Conservation (phyloP, 2,329 filamentous ascomycete species). For the Phialophora tarda region DNA sequence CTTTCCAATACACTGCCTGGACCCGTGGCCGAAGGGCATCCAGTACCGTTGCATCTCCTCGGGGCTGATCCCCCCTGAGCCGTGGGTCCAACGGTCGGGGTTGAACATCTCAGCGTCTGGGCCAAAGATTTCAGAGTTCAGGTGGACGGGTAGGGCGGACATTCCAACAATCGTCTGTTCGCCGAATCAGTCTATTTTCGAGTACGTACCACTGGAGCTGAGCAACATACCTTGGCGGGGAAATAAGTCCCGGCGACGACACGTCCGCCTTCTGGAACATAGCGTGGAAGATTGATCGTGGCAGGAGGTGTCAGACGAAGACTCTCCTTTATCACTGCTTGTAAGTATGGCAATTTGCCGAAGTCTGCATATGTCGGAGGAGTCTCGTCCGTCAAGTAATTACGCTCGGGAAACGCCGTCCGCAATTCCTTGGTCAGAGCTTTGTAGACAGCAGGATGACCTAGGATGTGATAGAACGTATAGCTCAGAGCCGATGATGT, state of each 20-base stretch:
- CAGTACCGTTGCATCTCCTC: constrained; percentile 19
- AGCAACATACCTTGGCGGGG: not conserved
- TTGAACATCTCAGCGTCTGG: constrained; percentile 13
- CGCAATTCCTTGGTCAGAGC: constrained; percentile 9
- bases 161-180: not conserved
- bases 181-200: not conserved
- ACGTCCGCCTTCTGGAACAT: constrained; percentile 8
- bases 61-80: constrained; percentile 11
- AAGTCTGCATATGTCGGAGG: constrained; percentile 13
- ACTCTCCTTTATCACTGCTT: constrained; percentile 15
- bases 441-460: constrained; percentile 11
- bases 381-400: not conserved
- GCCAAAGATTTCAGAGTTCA: constrained; percentile 10
- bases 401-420: not conserved
- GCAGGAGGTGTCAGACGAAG: constrained; percentile 14
- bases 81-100: constrained; percentile 9
- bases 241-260: not conserved
- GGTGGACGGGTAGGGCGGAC: constrained; percentile 4
- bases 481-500: constrained; percentile 9
- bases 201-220: not conserved
- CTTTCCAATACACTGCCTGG: constrained; percentile 16
- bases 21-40: constrained; percentile 17
- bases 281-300: constrained; percentile 13
- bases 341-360: constrained; percentile 13
- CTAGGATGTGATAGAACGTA: constrained; percentile 11